Evolutionary conservation across 2,329 filamentous ascomycete species (phyloP), one percentile per base, ranked within the genome.

Genomic region (Lasiodiplodia gonubiensis): DNA sequence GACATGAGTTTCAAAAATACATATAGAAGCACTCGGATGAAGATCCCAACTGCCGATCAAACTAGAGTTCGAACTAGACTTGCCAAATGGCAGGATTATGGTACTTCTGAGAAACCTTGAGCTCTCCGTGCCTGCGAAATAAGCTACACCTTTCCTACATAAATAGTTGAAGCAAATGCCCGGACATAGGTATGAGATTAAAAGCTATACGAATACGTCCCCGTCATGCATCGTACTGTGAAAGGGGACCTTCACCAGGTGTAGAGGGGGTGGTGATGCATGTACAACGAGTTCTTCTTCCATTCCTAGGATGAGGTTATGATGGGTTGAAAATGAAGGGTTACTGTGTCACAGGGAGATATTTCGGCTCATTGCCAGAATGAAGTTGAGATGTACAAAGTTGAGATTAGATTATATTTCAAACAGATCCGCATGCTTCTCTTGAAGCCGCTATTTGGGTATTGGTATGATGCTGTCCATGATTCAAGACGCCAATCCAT

Each of bases 341-440:
- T 8, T 33, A 33, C 7, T 33, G 30, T 33, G 30, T 33, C 30
- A 33, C 30, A 33, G 30, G 30, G 10, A 33, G 10, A 14, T 21
- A n/a, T 21, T 46, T n/a, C 7, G 39, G 30, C 30, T 33, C 30
- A 33, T 33, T 33, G 10, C 30, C 30, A 33, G 30, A 33, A 33
- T 33, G 30, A 33, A 33, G 30, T 33, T 33, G 27, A 4, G 27
- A 53, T 54, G 7, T 18, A 42, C 10, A 27, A 48, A 51, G 59
- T 51, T 51, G 42, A 63, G 27, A 63, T 63, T 63, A 63, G 6
- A 51, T 21, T 63, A 63, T 51, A 49, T 63, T 63, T 46, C 10
- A 18, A 55, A 16, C 14, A 27, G 5, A 23, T 21, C 16, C 30
- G 46, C 42, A n/a, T 37, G 59, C 46, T 52, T 35, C 30, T 18